Conservation (phyloP, 441 rosid species). For the Pelargonium fulgidum region DNA sequence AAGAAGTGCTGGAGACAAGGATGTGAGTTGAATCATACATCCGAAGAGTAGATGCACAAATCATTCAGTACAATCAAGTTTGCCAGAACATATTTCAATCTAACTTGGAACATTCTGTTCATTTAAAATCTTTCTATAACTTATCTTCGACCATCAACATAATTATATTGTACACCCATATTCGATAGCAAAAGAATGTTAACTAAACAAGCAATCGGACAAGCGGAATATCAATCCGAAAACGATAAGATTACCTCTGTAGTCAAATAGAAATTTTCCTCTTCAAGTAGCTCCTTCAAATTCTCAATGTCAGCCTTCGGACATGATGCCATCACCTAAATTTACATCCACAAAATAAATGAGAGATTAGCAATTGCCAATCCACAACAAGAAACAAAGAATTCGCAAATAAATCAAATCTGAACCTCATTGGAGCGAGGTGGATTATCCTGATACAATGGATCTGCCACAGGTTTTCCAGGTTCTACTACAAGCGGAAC, state of each 20-base stretch:
- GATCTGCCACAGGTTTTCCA: constrained; percentile 48
- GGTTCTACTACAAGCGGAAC: constrained; percentile 46
- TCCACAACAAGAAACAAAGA: not conserved
- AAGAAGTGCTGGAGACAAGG: no score
- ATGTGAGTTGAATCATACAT: no score
- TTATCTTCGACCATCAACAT: not conserved
- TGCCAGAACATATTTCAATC: not conserved
- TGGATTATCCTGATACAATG: constrained; percentile 54
- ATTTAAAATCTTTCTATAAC: not conserved
- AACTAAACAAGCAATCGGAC: not conserved
- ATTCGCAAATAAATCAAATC: not conserved
- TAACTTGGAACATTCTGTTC: not conserved
- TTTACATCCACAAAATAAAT: not conserved
- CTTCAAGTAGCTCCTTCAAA: constrained; percentile 48
- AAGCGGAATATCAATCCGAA: not conserved
- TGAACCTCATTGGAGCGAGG: constrained; percentile 43
- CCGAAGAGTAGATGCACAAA: not conserved
- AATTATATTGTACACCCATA: not conserved
- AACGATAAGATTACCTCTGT: constrained; percentile 50
- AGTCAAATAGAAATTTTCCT: constrained; percentile 59
- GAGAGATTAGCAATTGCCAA: not conserved
- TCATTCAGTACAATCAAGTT: not conserved
- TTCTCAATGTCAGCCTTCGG: constrained; percentile 45
- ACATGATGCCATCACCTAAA: constrained; percentile 67
- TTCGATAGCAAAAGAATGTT: not conserved